Evolutionary conservation across 352 stramenopile species (phyloP), one percentile per base, ranked within the genome.

Genomic region (Pythium sukuiense): DNA sequence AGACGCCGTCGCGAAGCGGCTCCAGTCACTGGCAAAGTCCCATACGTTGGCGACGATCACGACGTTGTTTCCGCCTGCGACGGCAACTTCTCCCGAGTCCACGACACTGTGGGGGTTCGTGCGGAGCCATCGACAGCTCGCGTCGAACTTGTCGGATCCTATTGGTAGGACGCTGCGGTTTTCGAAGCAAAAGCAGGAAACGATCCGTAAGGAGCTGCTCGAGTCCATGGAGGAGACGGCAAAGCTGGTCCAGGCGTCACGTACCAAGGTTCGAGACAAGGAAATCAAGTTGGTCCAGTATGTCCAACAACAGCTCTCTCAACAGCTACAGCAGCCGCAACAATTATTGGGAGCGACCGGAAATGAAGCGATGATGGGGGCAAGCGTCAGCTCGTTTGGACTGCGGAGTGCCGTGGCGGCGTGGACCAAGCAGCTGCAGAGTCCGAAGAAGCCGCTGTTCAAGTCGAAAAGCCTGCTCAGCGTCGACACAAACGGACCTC

Each of bases 101-200:
- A 61, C 64, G 24, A 61, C 74, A 6, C 32, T 87, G 6, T 66
- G 46, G 3, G 74, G 67, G 13, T 52, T 82, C 2, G 58, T 73
- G 37, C 45, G 73, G 26, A 77, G 69, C 27, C 80, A 89, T 43
- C 72, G 59, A 7, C 52, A 81, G 33, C 61, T 81, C 39, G 77
- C 68, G 9, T 65, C 73, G 29, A 87, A 78, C 48, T 59, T 87
- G 12, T 62, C 69, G 0, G 76, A 89, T 37, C 78, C 78, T 30
- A 87, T 88, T 55, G 61, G 73, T 14, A 72, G 80, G 14, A 87
- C 78, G 13, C 76, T 89, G 35, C 72, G 76, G 35, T 83, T 84
- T 53, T 83, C 80, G 2, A 72, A 69, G 61, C 68, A 81, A 29
- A 82, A 83, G 26, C 78, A 81, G 52, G 67, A 76, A 32, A 73